Evolutionary conservation across 1,139 yeast species (phyloP).

Genomic region (Debaryomyces robertsiae): DNA sequence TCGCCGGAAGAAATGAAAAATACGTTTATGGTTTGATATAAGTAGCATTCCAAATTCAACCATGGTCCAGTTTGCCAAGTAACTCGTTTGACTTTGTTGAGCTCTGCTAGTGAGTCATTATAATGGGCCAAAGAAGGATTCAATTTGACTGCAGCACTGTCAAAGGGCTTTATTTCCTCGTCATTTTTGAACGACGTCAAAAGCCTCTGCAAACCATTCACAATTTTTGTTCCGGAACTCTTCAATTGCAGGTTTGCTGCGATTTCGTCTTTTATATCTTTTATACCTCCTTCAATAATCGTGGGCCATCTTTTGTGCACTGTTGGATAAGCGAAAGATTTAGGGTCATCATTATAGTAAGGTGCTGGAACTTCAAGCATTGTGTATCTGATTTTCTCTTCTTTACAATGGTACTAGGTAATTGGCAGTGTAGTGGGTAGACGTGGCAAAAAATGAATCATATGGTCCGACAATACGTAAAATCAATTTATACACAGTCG

Average conservation of each 20-base stretch:
- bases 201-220: constrained; percentile 42
- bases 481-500: no score
- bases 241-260: constrained; percentile 17
- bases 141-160: constrained; percentile 36
- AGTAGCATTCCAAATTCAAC: constrained; percentile 83
- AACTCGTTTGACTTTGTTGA: constrained; percentile 28
- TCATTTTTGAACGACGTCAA: constrained; percentile 42
- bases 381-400: not conserved
- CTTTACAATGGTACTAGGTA: no score
- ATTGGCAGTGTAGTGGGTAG: no score
- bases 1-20: constrained; percentile 36
- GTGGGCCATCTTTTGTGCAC: constrained; percentile 86
- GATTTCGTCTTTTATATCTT: constrained; percentile 48
- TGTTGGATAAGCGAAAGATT: constrained; percentile 82
- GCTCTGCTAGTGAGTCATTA: constrained; percentile 46
- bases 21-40: constrained; percentile 68
- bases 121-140: constrained; percentile 52
- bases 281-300: constrained; percentile 66
- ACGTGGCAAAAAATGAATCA: no score
- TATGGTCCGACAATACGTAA: no score
- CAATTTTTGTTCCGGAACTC: constrained; percentile 35
- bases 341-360: constrained; percentile 65
- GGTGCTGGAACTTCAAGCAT: constrained; percentile 37
- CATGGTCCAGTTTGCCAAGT: constrained; percentile 93
- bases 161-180: constrained; percentile 43